phyloP scores from a whole-genome alignment of 1,284 basidiomycete species.

The Vanrija sp. region DNA sequence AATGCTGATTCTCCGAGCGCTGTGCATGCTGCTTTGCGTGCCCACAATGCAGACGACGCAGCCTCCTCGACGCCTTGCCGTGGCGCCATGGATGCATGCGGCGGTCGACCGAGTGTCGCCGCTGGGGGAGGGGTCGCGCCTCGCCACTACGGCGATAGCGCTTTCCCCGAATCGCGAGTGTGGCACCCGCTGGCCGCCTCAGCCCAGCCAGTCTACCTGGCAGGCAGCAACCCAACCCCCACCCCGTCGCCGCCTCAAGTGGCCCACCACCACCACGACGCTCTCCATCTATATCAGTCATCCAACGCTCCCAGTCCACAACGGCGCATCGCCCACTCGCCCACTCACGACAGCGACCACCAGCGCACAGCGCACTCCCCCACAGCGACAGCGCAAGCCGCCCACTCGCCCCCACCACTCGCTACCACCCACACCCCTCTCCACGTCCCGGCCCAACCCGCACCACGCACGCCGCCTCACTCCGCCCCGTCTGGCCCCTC shows the following conservation, averaged over 20 bases:
- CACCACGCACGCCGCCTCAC: neutral
- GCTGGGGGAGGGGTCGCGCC: neutral
- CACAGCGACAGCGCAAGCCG: neutral
- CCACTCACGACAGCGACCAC: neutral
- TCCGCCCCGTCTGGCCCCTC: neutral
- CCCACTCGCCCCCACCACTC: neutral
- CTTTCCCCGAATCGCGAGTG: neutral
- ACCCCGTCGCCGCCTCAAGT: neutral
- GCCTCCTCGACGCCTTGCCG: too few species aligned
- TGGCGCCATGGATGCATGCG: too few species aligned
- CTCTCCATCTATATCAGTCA: too few species aligned
- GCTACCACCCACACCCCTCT: conserved; percentile 1
- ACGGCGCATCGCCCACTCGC: neutral
- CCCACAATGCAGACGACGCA: too few species aligned
- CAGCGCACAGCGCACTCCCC: too few species aligned
- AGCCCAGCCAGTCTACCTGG: too few species aligned
- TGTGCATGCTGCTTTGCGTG: too few species aligned
- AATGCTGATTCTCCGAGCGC: too few species aligned
- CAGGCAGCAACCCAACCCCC: neutral
- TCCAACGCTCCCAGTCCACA: neutral
- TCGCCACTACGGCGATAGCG: neutral
- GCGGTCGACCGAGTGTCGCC: too few species aligned
- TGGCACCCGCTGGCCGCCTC: conserved; percentile 1
- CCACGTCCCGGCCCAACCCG: neutral
- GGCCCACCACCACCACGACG: conserved; percentile 1